Conservation (phyloP, 2,329 filamentous ascomycete species). For the Mycocentrospora acerina region DNA sequence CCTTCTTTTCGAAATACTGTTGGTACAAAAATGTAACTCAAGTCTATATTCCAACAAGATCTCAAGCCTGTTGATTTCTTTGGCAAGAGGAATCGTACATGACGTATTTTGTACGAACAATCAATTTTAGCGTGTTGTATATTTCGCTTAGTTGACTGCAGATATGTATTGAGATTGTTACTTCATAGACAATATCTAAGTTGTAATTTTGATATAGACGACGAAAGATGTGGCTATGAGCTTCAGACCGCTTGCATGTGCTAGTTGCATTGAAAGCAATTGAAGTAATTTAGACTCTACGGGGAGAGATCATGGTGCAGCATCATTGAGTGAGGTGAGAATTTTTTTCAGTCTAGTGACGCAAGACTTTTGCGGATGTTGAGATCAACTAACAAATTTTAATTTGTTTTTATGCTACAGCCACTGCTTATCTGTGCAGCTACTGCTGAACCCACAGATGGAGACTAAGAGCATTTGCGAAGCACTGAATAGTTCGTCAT, state of each 20-base stretch:
- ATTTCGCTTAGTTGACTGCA: conserved; percentile 66
- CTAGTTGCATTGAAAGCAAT: conserved; percentile 45
- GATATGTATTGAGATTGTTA: conserved; percentile 66
- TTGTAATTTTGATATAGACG: conserved; percentile 64
- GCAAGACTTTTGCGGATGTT: conserved; percentile 72
- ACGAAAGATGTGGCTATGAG: conserved; percentile 66
- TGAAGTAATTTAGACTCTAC: conserved; percentile 74
- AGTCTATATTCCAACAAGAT: conserved; percentile 66
- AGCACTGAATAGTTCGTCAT: neutral
- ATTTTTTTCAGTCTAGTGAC: conserved; percentile 73
- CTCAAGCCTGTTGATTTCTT: conserved; percentile 71
- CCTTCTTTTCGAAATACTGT: conserved; percentile 64
- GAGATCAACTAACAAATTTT: conserved; percentile 68
- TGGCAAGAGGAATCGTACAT: conserved; percentile 62
- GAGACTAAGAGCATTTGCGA: conserved; percentile 57
- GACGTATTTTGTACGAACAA: conserved; percentile 65
- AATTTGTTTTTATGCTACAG: too few species aligned
- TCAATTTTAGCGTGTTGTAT: conserved; percentile 56
- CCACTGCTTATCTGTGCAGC: too few species aligned
- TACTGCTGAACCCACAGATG: conserved; percentile 48
- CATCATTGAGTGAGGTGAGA: conserved; percentile 76
- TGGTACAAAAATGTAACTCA: conserved; percentile 58
- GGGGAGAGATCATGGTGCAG: conserved; percentile 72
- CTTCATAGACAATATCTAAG: conserved; percentile 73
- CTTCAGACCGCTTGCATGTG: conserved; percentile 53